These are phyloP conservation scores for Apophysomyces variabilis DNA, from an alignment of 371 early-diverging fungal genomes.

Conservation along the genomic window DNA sequence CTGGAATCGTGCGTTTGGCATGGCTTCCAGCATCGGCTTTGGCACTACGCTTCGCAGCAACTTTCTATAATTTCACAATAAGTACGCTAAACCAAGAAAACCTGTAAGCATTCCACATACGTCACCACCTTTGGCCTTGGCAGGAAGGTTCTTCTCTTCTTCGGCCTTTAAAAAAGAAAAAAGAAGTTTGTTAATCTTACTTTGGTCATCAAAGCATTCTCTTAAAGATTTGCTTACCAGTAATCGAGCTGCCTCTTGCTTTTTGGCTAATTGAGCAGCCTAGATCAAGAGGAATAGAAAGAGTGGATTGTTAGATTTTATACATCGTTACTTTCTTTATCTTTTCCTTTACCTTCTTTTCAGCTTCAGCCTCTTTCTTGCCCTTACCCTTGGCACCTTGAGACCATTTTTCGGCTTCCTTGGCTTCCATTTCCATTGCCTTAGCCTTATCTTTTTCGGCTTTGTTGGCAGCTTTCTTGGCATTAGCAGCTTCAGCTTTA, in stretches of 20 bases:
- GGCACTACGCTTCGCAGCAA: slow-evolving; percentile 56
- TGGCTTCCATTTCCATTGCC: slow-evolving; percentile 57
- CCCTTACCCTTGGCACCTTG: slow-evolving; percentile 70
- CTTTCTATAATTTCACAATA: slow-evolving; percentile 39
- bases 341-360: slow-evolving; percentile 61
- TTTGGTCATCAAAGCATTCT: too few relatives aligned
- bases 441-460: slow-evolving; percentile 64
- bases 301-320: too few relatives aligned
- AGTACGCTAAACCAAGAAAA: not conserved
- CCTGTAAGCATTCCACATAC: slow-evolving; percentile 14
- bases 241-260: slow-evolving; percentile 38
- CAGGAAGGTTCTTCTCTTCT: slow-evolving; percentile 45
- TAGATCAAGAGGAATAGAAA: slow-evolving; percentile 9
- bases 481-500: slow-evolving; percentile 69
- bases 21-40: slow-evolving; percentile 52
- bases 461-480: slow-evolving; percentile 71
- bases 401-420: slow-evolving; percentile 68
- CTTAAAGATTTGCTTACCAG: slow-evolving; percentile 25
- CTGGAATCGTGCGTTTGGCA: slow-evolving; percentile 58
- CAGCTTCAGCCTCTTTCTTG: slow-evolving; percentile 73
- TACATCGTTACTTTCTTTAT: too few relatives aligned
- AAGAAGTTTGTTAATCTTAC: not conserved
- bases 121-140: slow-evolving; percentile 28
- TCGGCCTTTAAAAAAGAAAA: slow-evolving; percentile 40
- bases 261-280: slow-evolving; percentile 48